Evolutionary conservation across 495 filamentous ascomycete species (phyloP), one percentile per base, ranked within the genome.

Genomic region (Aspergillus heteromorphus): DNA sequence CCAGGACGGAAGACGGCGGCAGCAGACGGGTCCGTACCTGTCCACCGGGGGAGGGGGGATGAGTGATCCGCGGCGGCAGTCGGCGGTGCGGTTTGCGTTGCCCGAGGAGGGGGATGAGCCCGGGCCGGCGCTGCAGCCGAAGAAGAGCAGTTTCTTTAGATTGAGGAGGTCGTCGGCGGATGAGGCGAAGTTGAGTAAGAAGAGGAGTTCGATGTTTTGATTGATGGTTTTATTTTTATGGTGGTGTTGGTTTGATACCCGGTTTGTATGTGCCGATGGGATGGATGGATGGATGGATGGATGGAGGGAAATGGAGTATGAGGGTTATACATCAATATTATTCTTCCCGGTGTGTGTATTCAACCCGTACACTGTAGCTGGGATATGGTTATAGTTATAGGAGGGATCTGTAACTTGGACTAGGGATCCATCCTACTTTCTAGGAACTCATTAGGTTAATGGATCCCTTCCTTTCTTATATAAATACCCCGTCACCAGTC

Each of bases 131-230:
- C 10, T 73, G 30, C 65, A 70, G 55, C 66, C 71, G 40, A 76
- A 75, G 56, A 79, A 74, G 56, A 79, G 73, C 47, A 75, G 74
- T 61, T 75, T 80, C 61, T 79, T 81, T 57, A 73, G 76, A 1
- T 69, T 79, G 19, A 50, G 66, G 23, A 67, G 67, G 45, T 63
- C 67, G 7, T 70, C 70, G 6, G 57, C 53, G 17, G 65, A 67
- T 7, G 57, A 65, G n/a, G 62, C 54, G 14, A 73, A 72, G 58
- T 47, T 82, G 53, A 62, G 59, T 18, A 81, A 77, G 65, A 79
- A 82, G 67, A 65, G 72, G 61, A 81, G 78, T 66, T 73, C 76
- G 19, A 76, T 81, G 65, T 80, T 79, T 63, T 82, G 62, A 73
- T 38, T 34, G 2, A 34, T 34, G 30, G 7, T 34, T 30, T 30